A percentile compares a stretch with the other conserved stretches of the same genome.
Evolutionary conservation across 805 yeast species (phyloP).

Genomic region (Candida nemodendra): DNA sequence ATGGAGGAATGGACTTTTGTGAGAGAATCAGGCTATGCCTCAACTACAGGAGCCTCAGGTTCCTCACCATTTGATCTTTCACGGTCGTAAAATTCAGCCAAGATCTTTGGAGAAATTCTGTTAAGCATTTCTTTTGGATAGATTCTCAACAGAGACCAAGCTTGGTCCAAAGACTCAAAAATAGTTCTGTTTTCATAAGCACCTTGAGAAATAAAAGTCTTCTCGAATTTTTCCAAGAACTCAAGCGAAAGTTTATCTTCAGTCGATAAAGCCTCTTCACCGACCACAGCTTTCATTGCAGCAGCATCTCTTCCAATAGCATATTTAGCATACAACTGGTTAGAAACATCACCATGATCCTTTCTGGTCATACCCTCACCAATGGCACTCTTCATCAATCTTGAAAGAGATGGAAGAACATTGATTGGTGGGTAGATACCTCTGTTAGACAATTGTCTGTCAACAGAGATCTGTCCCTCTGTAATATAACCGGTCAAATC

Average conservation of each 20-base stretch:
- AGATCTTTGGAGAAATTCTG: conserved; percentile 96
- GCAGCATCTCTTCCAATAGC: conserved; percentile 99
- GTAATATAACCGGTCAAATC: conserved; percentile 99
- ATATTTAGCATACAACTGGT: conserved; percentile 97
- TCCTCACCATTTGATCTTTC: conserved; percentile 60
- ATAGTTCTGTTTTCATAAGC: conserved; percentile 94
- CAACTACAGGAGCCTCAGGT: conserved; percentile 26
- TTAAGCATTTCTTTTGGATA: conserved; percentile 98
- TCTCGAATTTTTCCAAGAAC: conserved; percentile 96
- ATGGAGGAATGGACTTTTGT: neutral
- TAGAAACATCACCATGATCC: conserved; percentile 99
- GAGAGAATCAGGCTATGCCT: conserved; percentile 10
- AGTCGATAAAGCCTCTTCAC: conserved; percentile 97
- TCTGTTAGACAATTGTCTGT: conserved; percentile 92
- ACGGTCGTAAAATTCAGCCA: conserved; percentile 93
- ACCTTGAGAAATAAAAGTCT: conserved; percentile 93
- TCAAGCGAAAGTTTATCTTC: conserved; percentile 97
- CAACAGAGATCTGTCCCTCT: conserved; percentile 97
- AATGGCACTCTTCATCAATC: conserved; percentile 98
- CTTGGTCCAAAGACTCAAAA: conserved; percentile 94
- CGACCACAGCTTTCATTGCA: conserved; percentile 99
- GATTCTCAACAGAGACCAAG: conserved; percentile 97
- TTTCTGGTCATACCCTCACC: conserved; percentile 99
- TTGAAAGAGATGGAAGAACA: conserved; percentile 94
- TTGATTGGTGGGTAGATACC: conserved; percentile 99